These are phyloP conservation scores for Beauveria scarabaeidicola DNA, from an alignment of 2,329 filamentous ascomycete species.

Conservation along the genomic window DNA sequence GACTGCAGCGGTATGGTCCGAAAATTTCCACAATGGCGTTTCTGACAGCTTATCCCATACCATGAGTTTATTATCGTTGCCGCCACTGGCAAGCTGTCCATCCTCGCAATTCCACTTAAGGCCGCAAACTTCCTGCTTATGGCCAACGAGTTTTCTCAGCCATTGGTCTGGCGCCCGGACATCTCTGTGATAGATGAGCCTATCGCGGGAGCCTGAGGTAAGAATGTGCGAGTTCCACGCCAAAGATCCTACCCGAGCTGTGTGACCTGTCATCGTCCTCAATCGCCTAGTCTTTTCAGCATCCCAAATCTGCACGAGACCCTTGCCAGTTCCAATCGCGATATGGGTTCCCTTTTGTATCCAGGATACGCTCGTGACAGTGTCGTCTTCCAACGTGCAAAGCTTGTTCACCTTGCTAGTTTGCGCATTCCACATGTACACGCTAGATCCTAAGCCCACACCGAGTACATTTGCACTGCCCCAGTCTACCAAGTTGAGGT, in stretches of 20 bases:
- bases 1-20: conserved; percentile 89
- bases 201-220: conserved; percentile 88
- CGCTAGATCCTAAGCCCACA: conserved; percentile 83
- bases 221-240: conserved; percentile 98
- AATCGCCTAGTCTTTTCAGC: conserved; percentile 77
- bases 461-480: conserved; percentile 90
- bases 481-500: conserved; percentile 96
- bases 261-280: conserved; percentile 95
- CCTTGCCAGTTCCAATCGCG: conserved; percentile 89
- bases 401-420: conserved; percentile 87
- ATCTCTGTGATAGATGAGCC: conserved; percentile 89
- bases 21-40: conserved; percentile 86
- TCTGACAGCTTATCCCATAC: conserved; percentile 97
- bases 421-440: conserved; percentile 97
- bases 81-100: conserved; percentile 86
- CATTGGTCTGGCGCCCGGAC: conserved; percentile 89
- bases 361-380: conserved; percentile 95
- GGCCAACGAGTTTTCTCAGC: conserved; percentile 76
- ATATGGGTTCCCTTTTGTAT: conserved; percentile 96
- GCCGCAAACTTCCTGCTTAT: conserved; percentile 97
- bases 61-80: conserved; percentile 98
- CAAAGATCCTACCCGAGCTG: conserved; percentile 81
- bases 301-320: conserved; percentile 95
- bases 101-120: conserved; percentile 96
- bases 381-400: conserved; percentile 86